Percentiles rank a stretch among this genome's conserved stretches.
These are phyloP conservation scores for Jimgerdemannia lactiflua DNA, from an alignment of 192 early-diverging fungal genomes.

Conservation along the genomic window DNA sequence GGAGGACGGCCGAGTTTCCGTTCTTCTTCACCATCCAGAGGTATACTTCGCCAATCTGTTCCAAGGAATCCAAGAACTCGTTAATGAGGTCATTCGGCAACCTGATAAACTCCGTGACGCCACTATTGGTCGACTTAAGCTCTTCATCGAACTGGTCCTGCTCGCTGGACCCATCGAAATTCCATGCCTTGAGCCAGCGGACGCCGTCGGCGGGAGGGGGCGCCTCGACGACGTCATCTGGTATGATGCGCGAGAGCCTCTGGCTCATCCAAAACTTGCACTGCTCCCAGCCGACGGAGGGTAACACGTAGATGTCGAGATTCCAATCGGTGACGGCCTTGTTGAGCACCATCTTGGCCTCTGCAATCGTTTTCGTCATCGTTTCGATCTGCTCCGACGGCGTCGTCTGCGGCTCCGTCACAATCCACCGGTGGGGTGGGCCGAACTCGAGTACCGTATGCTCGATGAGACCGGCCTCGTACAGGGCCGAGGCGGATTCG, in stretches of 20 bases:
- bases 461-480: constrained; percentile 20
- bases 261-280: constrained; percentile 19
- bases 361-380: constrained; percentile 4
- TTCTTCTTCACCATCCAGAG: constrained; percentile 30
- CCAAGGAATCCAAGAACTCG: constrained; percentile 14
- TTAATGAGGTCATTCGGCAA: constrained; percentile 19
- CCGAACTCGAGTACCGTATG: constrained; percentile 34
- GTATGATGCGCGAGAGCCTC: not conserved
- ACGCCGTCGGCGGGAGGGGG: constrained; percentile 7
- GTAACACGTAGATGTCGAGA: constrained; percentile 28
- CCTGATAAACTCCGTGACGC: constrained; percentile 23
- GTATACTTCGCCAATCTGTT: constrained; percentile 31
- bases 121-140: constrained; percentile 15
- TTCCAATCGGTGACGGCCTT: constrained; percentile 15
- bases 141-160: constrained; percentile 31
- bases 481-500: constrained; percentile 21
- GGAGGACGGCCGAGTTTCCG: not conserved
- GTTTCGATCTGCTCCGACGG: not conserved
- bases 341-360: constrained; percentile 17
- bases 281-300: constrained; percentile 25
- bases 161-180: constrained; percentile 28
- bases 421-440: constrained; percentile 29
- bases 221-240: not conserved
- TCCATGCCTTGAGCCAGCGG: constrained; percentile 19
- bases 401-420: constrained; percentile 9